Conservation (phyloP, 345 rosid genomes). For the Euphorbia lathyris region DNA sequence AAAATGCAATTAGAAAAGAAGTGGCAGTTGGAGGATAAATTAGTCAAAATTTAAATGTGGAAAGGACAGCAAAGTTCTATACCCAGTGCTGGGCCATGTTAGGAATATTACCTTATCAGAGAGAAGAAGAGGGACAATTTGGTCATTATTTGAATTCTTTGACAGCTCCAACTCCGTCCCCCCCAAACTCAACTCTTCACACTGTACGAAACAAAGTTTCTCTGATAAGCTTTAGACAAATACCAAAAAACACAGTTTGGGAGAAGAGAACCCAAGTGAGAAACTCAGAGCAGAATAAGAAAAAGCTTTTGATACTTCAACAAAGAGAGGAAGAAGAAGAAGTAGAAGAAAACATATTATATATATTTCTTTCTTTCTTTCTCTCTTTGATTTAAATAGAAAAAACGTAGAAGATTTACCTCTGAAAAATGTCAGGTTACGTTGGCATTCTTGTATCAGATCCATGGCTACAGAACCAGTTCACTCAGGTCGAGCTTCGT, state of each 20-base stretch:
- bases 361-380: neutral
- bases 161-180: slow-evolving; percentile 51
- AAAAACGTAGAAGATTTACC: neutral
- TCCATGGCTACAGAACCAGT: slow-evolving; percentile 97
- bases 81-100: neutral
- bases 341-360: neutral
- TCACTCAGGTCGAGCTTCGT: slow-evolving; percentile 98
- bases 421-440: slow-evolving; percentile 69
- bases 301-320: neutral
- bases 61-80: slow-evolving; percentile 3
- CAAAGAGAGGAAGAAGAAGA: neutral
- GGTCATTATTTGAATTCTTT: slow-evolving; percentile 25
- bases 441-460: slow-evolving; percentile 91
- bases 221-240: neutral
- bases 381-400: neutral
- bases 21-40: slow-evolving; percentile 7
- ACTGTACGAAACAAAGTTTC: neutral
- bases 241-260: neutral
- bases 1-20: neutral
- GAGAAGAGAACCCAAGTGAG: neutral
- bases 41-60: neutral
- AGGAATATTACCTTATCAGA: neutral
- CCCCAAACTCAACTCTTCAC: slow-evolving; percentile 5
- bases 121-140: slow-evolving; percentile 19
- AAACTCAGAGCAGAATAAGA: neutral